Base-by-base conservation (phyloP, 2,329 filamentous ascomycete genomes). In the Ceratocystis colombiana region DNA sequence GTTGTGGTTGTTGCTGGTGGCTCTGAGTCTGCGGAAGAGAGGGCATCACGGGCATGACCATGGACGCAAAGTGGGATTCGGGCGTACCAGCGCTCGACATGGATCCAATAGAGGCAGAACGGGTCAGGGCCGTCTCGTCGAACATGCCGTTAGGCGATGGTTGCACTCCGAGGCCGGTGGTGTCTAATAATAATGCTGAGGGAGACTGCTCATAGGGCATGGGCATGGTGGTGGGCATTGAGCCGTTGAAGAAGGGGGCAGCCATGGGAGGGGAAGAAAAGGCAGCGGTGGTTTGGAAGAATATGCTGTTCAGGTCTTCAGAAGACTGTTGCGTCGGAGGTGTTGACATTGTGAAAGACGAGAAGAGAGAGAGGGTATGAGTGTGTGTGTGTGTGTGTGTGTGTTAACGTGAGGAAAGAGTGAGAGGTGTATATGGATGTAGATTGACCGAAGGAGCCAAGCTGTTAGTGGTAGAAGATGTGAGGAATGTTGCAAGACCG, bases 81-180 rank as follows among this genome's bases (percentile, higher is more conserved):
- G 65, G 65, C 12, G 65, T 64, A 8, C 61, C 59, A 25, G 61
- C 61, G 33, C 41, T 64, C 28, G 65, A 64, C 33, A 44, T 59
- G 15, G 65, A 64, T 41, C 59, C 65, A 22, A 67, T 57, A 3
- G 61, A 64, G 30, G 65, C 61, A 17, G 65, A 67, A 17, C 65
- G 65, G 37, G 65, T 63, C 7, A 67, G 37, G 15, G 65, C 5
- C n/a, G 46, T 33, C 8, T 63, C 65, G 61, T 64, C 61, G 41
- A 61, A 64, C 10, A 30, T n/a, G 17, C 44, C n/a, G 37, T 20
- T 25, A 10, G 46, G 61, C 17, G 46, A 61, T 7, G 48, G 30
- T 59, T 59, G 55, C 6, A 59, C 55, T 28, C 55, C 28, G 55
- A 59, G 55, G 4, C 33, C 28, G 22, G 44, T 28, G 22, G 44